Evolutionary conservation across 192 early-diverging fungal species (phyloP).

Genomic region (Podochytrium sp.): DNA sequence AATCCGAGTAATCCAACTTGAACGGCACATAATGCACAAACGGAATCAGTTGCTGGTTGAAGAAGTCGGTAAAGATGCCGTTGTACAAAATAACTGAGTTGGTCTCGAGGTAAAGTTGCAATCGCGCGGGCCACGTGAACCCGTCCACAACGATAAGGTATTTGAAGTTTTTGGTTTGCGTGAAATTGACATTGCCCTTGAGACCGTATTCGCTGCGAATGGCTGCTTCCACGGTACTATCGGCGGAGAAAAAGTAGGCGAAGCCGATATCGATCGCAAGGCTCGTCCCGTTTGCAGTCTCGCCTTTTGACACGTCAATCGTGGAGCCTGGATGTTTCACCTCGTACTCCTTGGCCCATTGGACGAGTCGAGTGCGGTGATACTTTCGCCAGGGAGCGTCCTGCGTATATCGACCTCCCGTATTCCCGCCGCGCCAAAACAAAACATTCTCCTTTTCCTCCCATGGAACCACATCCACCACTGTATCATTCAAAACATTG

Average conservation of each 20-base stretch:
- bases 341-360: slow-evolving; percentile 9
- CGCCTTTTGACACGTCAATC: not conserved
- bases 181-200: not conserved
- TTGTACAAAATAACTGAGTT: slow-evolving; percentile 21
- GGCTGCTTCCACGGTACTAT: not conserved
- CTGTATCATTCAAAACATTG: not conserved
- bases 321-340: not conserved
- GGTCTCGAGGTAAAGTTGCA: slow-evolving; percentile 4
- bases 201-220: not conserved
- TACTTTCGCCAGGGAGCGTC: not conserved
- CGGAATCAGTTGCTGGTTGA: slow-evolving; percentile 5
- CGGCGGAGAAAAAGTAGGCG: not conserved
- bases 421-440: slow-evolving; percentile 11
- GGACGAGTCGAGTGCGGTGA: not conserved
- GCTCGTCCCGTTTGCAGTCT: not conserved
- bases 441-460: not conserved
- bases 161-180: not conserved
- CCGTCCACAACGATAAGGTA: slow-evolving; percentile 21
- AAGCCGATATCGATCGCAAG: slow-evolving; percentile 10
- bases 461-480: not conserved
- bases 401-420: not conserved
- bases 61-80: slow-evolving; percentile 22
- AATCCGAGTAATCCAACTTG: slow-evolving; percentile 13
- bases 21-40: slow-evolving; percentile 25
- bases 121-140: not conserved